Base-by-base conservation (phyloP, 2,329 filamentous ascomycete genomes). In the Rhinocladiella similis region DNA sequence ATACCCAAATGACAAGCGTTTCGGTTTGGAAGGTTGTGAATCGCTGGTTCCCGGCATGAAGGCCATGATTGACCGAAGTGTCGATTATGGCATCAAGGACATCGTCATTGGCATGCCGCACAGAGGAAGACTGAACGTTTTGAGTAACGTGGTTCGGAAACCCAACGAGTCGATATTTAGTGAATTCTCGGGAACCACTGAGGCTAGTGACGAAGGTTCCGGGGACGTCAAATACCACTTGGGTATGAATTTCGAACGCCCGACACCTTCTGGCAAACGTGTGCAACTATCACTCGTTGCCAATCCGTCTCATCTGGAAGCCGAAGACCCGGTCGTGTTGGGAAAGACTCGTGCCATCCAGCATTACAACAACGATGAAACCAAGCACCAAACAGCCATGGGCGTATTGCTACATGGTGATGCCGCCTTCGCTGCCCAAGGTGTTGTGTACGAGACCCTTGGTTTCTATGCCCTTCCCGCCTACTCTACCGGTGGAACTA, bases 41-140 rank as follows among this genome's bases (percentile, higher is more conserved):
- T 93, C 91, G 55, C 83, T 99, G 65, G 95, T 99, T 57, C 94
- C 94, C 25, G 94, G 94, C 74, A 99, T 99, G 94, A 99, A 99
- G 82, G 94, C 94, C 52, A 80, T 99, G 62, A 99, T 99, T 64
- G 94, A 99, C 76, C 90, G 94, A 70, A 97, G 92, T 71, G 94
- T 99, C 66, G 94, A 99, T 73, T 96, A 96, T 70, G 94, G 94
- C 57, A 89, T 99, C 70, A 97, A 97, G 82, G 94, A 99, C 71
- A 97, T 99, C 68, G 90, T 99, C 70, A 99, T 99, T 70, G 94
- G 94, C 69, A 99, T 99, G 94, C 94, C 94, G 65, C 94, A 99
- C 76, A 91, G 94, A 84, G 94, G 94, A 70, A 91, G 94, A 81
- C 86, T 99, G 63, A 99, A 99, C 71, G 91, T 99, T 51, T 85